Percentiles rank a stretch among this genome's conserved stretches.
Conservation (phyloP, 2,329 filamentous ascomycete genomes). For the Aspergillus sp. region DNA sequence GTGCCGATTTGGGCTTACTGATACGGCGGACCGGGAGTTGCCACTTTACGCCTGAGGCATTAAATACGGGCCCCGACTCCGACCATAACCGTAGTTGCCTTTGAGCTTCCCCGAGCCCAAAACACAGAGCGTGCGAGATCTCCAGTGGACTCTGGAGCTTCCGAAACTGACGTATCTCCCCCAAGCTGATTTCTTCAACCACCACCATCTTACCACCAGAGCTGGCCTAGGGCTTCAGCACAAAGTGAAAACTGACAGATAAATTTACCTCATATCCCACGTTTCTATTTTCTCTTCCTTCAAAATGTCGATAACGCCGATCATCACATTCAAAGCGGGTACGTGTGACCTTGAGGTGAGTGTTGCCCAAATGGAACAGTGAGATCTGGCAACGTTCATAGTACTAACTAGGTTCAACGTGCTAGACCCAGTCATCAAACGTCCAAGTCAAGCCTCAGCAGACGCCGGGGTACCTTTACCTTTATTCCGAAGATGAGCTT, state of each 20-base stretch:
- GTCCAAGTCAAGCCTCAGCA: conserved; percentile 71
- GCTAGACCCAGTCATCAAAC: conserved; percentile 56
- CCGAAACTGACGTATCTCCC: conserved; percentile 29
- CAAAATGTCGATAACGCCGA: conserved; percentile 76
- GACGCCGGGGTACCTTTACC: conserved; percentile 83
- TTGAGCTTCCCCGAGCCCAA: conserved; percentile 9
- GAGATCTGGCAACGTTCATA: background rate
- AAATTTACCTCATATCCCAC: background rate
- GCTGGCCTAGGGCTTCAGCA: background rate
- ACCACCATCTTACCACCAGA: background rate
- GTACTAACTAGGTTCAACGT: background rate
- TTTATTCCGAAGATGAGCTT: conserved; percentile 91
- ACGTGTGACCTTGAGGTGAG: conserved; percentile 80
- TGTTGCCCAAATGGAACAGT: conserved; percentile 19
- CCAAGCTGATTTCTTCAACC: conserved; percentile 18
- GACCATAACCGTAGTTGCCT: conserved; percentile 10
- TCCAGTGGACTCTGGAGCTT: conserved; percentile 1
- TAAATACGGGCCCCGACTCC: background rate
- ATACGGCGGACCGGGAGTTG: conserved; percentile 12
- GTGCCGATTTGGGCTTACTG: conserved; percentile 31
- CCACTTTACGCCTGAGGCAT: conserved; percentile 15
- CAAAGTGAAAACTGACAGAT: background rate
- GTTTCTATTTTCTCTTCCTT: conserved; percentile 10
- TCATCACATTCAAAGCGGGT: conserved; percentile 97
- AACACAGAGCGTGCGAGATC: conserved; percentile 1